Percentiles rank a stretch among this genome's conserved stretches.
phyloP scores from a whole-genome alignment of 1,139 yeast species.

The Yamadazyma sp. region DNA sequence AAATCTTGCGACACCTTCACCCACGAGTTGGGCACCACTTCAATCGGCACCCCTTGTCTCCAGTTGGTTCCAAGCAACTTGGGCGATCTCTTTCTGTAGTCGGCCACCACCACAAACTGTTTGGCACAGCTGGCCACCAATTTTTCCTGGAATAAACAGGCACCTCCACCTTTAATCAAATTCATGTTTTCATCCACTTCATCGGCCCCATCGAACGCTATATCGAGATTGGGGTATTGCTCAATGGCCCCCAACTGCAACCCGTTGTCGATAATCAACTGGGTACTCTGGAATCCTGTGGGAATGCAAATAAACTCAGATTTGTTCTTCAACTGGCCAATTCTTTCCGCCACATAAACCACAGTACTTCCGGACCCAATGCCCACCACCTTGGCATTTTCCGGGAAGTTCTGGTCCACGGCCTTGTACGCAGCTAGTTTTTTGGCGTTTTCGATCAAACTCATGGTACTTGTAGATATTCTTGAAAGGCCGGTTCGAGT shows the following conservation, averaged over 20 bases:
- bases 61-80: slow-evolving; percentile 70
- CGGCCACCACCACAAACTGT: slow-evolving; percentile 86
- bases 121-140: slow-evolving; percentile 82
- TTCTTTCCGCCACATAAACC: slow-evolving; percentile 90
- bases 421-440: slow-evolving; percentile 88
- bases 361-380: slow-evolving; percentile 98
- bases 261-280: slow-evolving; percentile 79
- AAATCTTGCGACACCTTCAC: slow-evolving; percentile 72
- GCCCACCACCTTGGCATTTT: slow-evolving; percentile 74
- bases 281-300: slow-evolving; percentile 94
- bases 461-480: slow-evolving; percentile 8
- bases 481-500: no score
- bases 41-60: slow-evolving; percentile 93
- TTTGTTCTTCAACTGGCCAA: slow-evolving; percentile 69
- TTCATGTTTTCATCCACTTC: slow-evolving; percentile 80
- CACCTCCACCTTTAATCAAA: slow-evolving; percentile 98
- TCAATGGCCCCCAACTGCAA: slow-evolving; percentile 79
- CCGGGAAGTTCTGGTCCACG: slow-evolving; percentile 83
- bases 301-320: slow-evolving; percentile 75
- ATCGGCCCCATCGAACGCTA: slow-evolving; percentile 98
- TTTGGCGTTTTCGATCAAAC: slow-evolving; percentile 64
- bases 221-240: slow-evolving; percentile 75
- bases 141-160: slow-evolving; percentile 95
- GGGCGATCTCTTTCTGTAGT: slow-evolving; percentile 77
- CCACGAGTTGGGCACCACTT: slow-evolving; percentile 87